phyloP scores from a whole-genome alignment of 139 green algal genomes.

The Tetratostichococcus sp. region DNA sequence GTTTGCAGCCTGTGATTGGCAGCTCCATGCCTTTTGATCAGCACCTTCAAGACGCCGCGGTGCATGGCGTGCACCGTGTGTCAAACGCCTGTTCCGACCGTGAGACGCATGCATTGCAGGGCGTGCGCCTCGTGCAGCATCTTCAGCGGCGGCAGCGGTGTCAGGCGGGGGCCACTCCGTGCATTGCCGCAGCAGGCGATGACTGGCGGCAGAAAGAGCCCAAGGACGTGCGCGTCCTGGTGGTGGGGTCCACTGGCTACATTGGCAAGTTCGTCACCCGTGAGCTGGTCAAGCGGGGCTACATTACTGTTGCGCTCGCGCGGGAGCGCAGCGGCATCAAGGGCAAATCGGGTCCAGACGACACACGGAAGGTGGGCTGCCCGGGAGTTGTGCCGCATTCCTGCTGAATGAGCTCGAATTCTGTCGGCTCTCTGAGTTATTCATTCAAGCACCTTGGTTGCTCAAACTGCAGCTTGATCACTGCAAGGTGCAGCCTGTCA shows the following conservation, averaged over 20 bases:
- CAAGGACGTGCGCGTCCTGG: conserved; percentile 81
- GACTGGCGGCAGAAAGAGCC: conserved; percentile 58
- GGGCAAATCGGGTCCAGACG: conserved; percentile 76
- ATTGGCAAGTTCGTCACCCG: conserved; percentile 87
- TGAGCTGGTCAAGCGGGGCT: conserved; percentile 60
- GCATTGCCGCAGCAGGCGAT: neutral
- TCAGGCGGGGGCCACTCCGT: neutral
- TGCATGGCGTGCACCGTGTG: neutral
- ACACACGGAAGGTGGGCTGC: conserved; percentile 55
- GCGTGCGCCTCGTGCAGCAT: neutral
- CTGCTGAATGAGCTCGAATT: neutral
- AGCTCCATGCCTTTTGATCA: neutral
- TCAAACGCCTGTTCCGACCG: too few relatives aligned
- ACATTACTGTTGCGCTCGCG: conserved; percentile 81
- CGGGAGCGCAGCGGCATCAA: conserved; percentile 87
- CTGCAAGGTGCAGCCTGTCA: too few relatives aligned
- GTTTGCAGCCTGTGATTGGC: neutral
- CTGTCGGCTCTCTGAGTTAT: too few relatives aligned
- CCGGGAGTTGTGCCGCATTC: neutral
- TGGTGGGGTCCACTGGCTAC: conserved; percentile 95
- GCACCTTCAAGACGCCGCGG: neutral
- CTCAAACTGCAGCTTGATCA: too few relatives aligned
- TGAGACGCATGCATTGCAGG: neutral
- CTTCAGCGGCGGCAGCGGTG: neutral
- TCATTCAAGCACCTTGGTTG: too few relatives aligned